Evolutionary conservation across 305 asterid species (phyloP).

Genomic region (Fraxinus sp.): DNA sequence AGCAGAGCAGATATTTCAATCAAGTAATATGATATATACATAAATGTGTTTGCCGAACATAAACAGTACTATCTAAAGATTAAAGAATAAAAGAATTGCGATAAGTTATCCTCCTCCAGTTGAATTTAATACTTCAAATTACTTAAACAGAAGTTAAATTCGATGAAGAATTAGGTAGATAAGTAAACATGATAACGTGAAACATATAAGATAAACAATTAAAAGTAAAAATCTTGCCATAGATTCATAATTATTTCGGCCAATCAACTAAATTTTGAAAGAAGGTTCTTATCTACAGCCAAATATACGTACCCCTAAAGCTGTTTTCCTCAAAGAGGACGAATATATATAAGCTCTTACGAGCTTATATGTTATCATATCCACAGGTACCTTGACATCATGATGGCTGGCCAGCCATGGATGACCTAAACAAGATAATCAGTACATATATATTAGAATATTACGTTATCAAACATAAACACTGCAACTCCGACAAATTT

Average conservation of each 20-base stretch:
- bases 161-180: neutral
- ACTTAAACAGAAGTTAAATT: neutral
- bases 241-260: neutral
- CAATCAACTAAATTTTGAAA: neutral
- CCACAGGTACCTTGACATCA: constrained; percentile 82
- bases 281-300: neutral
- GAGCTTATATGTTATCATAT: constrained; percentile 75
- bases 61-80: neutral
- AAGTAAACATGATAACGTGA: neutral
- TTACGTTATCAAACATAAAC: constrained; percentile 7
- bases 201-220: neutral
- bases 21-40: neutral
- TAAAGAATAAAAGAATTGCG: neutral
- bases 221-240: neutral
- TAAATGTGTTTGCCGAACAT: neutral
- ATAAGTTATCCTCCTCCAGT: neutral
- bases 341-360: constrained; percentile 81
- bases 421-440: constrained; percentile 62
- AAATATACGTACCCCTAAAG: constrained; percentile 63
- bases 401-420: constrained; percentile 88
- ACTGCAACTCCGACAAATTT: neutral
- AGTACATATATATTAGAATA: neutral
- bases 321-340: constrained; percentile 80
- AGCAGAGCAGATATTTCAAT: neutral
- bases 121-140: neutral